phyloP scores from a whole-genome alignment of 2,329 filamentous ascomycete genomes.

The Didymella exigua region DNA sequence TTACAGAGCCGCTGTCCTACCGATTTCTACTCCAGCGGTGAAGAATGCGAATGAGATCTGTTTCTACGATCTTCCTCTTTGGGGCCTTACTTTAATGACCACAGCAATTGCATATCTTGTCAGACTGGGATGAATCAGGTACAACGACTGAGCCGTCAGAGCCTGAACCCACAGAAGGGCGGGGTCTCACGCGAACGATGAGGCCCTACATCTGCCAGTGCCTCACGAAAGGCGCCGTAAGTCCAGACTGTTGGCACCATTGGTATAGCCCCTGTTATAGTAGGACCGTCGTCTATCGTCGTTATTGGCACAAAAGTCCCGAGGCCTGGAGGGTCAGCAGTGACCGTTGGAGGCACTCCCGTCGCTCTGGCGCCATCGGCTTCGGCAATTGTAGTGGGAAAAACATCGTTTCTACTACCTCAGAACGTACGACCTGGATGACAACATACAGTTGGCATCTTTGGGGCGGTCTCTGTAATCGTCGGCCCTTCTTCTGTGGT shows the following conservation, averaged over 20 bases:
- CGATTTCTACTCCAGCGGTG: slow-evolving; percentile 30
- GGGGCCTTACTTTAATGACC: slow-evolving; percentile 27
- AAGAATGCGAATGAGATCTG: slow-evolving; percentile 27
- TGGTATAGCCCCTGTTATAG: slow-evolving; percentile 27
- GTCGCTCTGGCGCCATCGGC: slow-evolving; percentile 42
- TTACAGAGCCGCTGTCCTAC: slow-evolving; percentile 29
- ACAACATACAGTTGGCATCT: slow-evolving; percentile 21
- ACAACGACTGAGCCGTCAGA: slow-evolving; percentile 25
- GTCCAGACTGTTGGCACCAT: slow-evolving; percentile 35
- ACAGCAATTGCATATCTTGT: slow-evolving; percentile 25
- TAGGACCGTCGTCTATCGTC: slow-evolving; percentile 36
- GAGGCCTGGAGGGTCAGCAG: slow-evolving; percentile 39
- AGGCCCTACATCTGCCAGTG: too few relatives aligned
- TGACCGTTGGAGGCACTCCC: slow-evolving; percentile 39
- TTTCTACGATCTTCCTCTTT: slow-evolving; percentile 21
- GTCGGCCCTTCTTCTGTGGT: slow-evolving; percentile 42
- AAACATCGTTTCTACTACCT: slow-evolving; percentile 21
- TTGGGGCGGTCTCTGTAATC: slow-evolving; percentile 38
- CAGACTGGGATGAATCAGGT: slow-evolving; percentile 21
- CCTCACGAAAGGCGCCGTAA: too few relatives aligned
- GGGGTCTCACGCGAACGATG: slow-evolving; percentile 30
- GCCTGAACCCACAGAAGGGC: neutral
- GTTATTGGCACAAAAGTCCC: slow-evolving; percentile 40
- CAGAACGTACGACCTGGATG: neutral
- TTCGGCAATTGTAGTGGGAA: slow-evolving; percentile 43